phyloP scores from a whole-genome alignment of 345 rosid species.

The Syzygium oleosum region DNA sequence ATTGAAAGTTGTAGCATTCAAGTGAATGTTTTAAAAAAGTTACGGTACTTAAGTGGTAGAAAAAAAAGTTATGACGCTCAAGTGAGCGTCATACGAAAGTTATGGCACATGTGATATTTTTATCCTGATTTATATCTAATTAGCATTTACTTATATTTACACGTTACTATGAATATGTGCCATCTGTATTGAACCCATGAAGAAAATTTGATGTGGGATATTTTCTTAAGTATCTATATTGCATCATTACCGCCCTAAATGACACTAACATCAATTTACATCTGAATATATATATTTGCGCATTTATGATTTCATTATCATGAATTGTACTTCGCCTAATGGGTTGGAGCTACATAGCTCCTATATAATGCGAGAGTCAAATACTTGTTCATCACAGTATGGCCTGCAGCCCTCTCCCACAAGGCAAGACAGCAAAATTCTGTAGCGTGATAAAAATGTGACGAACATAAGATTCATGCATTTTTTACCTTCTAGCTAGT shows the following conservation, averaged over 20 bases:
- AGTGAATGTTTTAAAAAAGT: too few species aligned
- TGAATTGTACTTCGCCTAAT: background rate
- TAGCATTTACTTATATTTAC: background rate
- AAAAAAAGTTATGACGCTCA: too few species aligned
- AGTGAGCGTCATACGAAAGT: too few species aligned
- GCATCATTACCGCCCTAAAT: background rate
- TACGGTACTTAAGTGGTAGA: too few species aligned
- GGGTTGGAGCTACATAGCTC: background rate
- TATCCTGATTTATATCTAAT: background rate
- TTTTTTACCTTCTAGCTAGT: background rate
- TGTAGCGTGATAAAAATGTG: background rate
- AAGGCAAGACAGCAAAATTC: background rate
- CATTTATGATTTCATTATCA: background rate
- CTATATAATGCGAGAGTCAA: background rate
- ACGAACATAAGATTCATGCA: background rate
- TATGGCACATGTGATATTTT: too few species aligned
- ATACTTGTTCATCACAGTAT: background rate
- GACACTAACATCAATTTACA: background rate
- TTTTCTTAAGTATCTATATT: background rate
- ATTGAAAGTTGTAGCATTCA: too few species aligned
- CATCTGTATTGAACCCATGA: background rate
- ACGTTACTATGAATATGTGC: background rate
- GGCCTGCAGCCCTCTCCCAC: background rate
- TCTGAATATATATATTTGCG: background rate
- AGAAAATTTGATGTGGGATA: background rate